Conservation (phyloP, 2,329 filamentous ascomycete species). For the Aphanocladium album region DNA sequence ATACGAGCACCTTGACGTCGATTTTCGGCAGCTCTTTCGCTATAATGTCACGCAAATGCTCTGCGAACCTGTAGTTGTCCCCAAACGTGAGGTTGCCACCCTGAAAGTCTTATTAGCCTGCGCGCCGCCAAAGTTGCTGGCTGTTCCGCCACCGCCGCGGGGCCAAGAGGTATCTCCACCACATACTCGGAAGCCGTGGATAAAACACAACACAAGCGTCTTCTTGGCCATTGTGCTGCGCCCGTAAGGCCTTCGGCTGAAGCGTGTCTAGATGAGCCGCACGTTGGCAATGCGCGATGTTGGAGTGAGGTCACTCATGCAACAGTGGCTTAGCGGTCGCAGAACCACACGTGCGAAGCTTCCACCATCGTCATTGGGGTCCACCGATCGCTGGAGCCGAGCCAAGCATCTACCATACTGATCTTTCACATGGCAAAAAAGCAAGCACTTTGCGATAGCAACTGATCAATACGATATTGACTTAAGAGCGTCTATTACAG, state of each 20-base stretch:
- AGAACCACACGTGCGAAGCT: slow-evolving; percentile 2
- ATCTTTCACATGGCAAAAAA: background rate
- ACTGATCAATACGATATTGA: background rate
- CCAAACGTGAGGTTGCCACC: slow-evolving; percentile 76
- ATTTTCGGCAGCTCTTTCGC: slow-evolving; percentile 63
- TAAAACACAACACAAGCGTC: slow-evolving; percentile 75
- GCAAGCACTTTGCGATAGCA: background rate
- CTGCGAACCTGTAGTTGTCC: slow-evolving; percentile 59
- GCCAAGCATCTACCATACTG: background rate
- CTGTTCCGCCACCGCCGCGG: background rate
- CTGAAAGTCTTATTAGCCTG: slow-evolving; percentile 31
- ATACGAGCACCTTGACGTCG: slow-evolving; percentile 63
- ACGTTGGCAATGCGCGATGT: background rate
- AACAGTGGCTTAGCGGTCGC: background rate
- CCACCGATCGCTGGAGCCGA: background rate
- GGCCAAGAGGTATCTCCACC: background rate
- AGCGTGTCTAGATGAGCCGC: background rate
- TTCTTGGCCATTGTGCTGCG: slow-evolving; percentile 54
- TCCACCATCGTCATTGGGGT: slow-evolving; percentile 7
- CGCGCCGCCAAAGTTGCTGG: background rate
- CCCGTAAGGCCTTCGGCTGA: background rate
- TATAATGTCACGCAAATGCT: slow-evolving; percentile 62
- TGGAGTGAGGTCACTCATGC: background rate
- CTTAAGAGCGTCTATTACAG: slow-evolving; percentile 34
- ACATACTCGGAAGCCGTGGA: slow-evolving; percentile 78